Conservation (phyloP, 2,329 filamentous ascomycete genomes). For the Cladosporium sp. region DNA sequence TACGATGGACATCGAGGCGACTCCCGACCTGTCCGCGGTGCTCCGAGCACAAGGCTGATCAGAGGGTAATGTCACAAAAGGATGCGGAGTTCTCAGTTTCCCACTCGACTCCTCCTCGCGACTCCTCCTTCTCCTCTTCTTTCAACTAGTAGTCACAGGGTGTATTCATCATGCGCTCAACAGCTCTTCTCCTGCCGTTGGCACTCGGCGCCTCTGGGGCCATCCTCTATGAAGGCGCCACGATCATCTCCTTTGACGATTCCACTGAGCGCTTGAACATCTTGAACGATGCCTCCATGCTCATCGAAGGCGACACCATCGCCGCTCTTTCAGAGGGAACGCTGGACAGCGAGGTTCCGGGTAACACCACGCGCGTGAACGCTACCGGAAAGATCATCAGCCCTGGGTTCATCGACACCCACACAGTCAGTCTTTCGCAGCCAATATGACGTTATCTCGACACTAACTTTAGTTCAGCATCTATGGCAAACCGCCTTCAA, state of each 20-base stretch:
- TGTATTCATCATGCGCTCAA: constrained; percentile 3
- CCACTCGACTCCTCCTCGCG: neutral
- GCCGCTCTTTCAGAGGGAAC: constrained; percentile 26
- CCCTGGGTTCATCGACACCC: constrained; percentile 55
- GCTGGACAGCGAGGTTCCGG: constrained; percentile 21
- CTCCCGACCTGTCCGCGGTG: neutral
- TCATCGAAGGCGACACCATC: constrained; percentile 39
- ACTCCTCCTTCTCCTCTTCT: neutral
- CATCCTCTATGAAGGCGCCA: constrained; percentile 25
- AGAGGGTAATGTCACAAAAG: neutral
- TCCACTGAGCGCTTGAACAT: constrained; percentile 32
- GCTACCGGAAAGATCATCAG: constrained; percentile 49
- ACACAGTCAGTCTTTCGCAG: constrained; percentile 24
- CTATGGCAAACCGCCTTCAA: constrained; percentile 54
- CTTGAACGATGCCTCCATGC: constrained; percentile 38
- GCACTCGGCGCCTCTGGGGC: constrained; percentile 8
- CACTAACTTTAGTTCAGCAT: constrained; percentile 27
- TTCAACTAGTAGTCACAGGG: neutral
- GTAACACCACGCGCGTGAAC: constrained; percentile 42
- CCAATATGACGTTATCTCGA: neutral
- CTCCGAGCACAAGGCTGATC: neutral
- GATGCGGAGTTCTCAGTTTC: neutral
- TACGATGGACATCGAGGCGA: neutral
- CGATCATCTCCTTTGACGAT: constrained; percentile 40
- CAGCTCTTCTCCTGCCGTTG: neutral